Base-by-base conservation (phyloP, 2,329 filamentous ascomycete species). In the Malbranchea zuffiana region DNA sequence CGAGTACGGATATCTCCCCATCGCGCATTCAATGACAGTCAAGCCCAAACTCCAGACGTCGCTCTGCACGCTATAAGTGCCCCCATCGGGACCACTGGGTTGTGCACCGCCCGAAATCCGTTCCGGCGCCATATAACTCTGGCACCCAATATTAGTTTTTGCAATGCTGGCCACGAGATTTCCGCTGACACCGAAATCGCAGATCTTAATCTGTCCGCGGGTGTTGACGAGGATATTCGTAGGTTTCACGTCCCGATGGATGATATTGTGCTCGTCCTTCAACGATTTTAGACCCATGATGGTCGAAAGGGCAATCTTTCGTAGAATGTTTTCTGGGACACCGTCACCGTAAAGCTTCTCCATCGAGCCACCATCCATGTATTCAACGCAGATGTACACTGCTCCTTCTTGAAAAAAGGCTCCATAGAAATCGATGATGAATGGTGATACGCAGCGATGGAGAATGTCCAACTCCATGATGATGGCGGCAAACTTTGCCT, bases 61-160 rank as follows among this genome's bases (percentile, higher is more conserved):
- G 55, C 85, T 94, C 62, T 96, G 90, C 25, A 98, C 90, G 56
- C 84, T 93, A 61, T 98, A 98, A 2, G 88, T 93, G 39, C 88
- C 88, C 39, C 73, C 72, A 41, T 77, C 74, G 12, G 78, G 69
- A 17, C 80, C 80, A 3, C 75, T 71, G 44, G 80, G 74, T 41
- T 82, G 76, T 52, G 86, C 76, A 15, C 81, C 81, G 32, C 84
- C 85, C 6, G 85, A 85, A 51, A 98, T 98, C 47, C 90, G 71
- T 60, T 98, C 90, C 0, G 90, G 90, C 0, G 90, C 90, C 90
- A 98, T 98, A 64, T 98, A 98, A 55, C 87, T 95, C 63, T 98
- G 90, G 54, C 90, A 98, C 25, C 90, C 90, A 52, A 98, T 98
- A 56, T 98, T 98, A 18, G 90, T 98, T 63, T 92, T 94, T 35